Percentiles rank a stretch among this genome's conserved stretches.
Conservation (phyloP, 257 asterid genomes). For the Ballota nigra region DNA sequence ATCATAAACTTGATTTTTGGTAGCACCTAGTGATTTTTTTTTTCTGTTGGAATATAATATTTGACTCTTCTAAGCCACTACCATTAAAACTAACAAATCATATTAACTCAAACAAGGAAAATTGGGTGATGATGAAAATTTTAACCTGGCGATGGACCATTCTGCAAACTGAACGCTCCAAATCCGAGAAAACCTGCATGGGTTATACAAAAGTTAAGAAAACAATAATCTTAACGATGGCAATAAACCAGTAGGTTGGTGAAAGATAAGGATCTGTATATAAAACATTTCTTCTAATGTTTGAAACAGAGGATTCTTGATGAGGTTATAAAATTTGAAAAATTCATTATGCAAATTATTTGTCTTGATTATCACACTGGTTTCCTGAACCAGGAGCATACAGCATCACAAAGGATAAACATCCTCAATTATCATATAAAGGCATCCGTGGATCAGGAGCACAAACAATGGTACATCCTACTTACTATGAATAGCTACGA, state of each 20-base stretch:
- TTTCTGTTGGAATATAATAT: neutral
- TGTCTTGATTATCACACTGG: neutral
- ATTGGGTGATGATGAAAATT: constrained; percentile 17
- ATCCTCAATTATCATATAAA: neutral
- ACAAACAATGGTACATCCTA: neutral
- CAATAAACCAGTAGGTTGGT: neutral
- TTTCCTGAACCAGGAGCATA: constrained; percentile 5
- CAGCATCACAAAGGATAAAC: neutral
- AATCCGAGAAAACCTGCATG: constrained; percentile 91
- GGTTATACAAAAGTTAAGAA: constrained; percentile 13
- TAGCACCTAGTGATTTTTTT: neutral
- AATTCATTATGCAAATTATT: neutral
- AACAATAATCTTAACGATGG: neutral
- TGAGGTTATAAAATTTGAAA: neutral
- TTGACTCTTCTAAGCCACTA: neutral
- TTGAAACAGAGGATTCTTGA: constrained; percentile 2
- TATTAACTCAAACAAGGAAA: constrained; percentile 4
- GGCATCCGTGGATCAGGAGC: neutral
- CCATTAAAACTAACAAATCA: constrained; percentile 8
- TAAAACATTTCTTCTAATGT: neutral
- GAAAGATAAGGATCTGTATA: neutral
- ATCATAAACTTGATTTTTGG: neutral
- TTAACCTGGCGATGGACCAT: constrained; percentile 98
- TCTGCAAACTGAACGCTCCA: constrained; percentile 98
- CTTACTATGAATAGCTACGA: neutral